Base-by-base conservation (phyloP, 441 rosid genomes). In the Adansonia gregorii region DNA sequence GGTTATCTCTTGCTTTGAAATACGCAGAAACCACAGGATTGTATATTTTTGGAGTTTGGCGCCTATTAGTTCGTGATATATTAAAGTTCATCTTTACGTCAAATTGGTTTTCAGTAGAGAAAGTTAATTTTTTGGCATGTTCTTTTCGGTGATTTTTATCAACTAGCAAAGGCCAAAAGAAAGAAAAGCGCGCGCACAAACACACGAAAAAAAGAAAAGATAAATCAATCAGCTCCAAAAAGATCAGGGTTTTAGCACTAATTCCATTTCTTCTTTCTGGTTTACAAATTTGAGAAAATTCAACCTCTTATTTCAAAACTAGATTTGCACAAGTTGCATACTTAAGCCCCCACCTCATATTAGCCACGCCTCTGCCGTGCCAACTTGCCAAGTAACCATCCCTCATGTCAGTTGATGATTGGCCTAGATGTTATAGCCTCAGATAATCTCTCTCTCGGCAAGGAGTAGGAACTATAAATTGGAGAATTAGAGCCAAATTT, bases 391-490 rank as follows among this genome's bases (percentile, higher is more conserved):
- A 76, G 46, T 63, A n/a, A 39, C 27, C 70, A 75, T 54, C 72
- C 60, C 9, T 72, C 76, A 2, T 60, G 76, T 60, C 83, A 78
- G 41, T 45, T 52, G 39, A 2, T 51, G 67, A 49, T 78, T 72
- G 80, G 77, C 39, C 17, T 19, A 10, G 43, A 54, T 24, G 49
- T 83, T 11, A 39, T 63, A 80, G 77, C 81, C 78, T 70, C 78
- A 83, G 31, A 77, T 12, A 39, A 56, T 75, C 70, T 64, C 64
- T 74, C 81, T 43, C 48, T 20, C 24, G 20, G 56, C 6, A 19
- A 31, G 24, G 22, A 39, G 35, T 39, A 22, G 17, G 51, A 76
- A 24, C 54, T 78, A 81, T 78, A 81, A 76, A 54, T 72, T 7
- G 2, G 17, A 55, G 67, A 63, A 67, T 6, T 22, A 6, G 9